These are phyloP conservation scores for Talaromyces sp. DNA, from an alignment of 2,329 filamentous ascomycete genomes.

Conservation along the genomic window DNA sequence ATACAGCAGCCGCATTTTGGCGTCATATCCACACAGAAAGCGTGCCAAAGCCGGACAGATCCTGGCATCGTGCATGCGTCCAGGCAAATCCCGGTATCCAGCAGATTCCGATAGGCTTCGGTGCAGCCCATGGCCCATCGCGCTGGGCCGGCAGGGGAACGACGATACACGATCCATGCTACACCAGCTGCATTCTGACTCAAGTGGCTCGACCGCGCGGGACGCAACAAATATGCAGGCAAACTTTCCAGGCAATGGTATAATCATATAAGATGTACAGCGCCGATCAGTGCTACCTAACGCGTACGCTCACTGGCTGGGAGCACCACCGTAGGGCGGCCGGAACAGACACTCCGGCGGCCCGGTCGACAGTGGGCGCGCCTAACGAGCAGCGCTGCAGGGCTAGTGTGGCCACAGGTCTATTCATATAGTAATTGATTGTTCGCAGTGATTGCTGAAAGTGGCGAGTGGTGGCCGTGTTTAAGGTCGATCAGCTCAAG, in stretches of 20 bases:
- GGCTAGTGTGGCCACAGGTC: not conserved
- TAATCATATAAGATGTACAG: not conserved
- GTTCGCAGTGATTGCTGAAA: not conserved
- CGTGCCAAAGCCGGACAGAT: not conserved
- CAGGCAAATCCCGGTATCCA: not conserved
- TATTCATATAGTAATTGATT: no score
- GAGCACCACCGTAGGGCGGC: not conserved
- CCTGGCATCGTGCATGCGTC: not conserved
- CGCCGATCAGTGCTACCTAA: constrained; percentile 1
- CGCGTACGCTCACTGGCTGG: not conserved
- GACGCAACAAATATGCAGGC: not conserved
- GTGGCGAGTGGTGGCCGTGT: not conserved
- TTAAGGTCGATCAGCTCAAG: not conserved
- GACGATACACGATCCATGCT: not conserved
- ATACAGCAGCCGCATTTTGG: not conserved
- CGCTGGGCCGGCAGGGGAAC: not conserved
- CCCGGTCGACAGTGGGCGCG: not conserved
- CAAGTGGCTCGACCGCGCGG: not conserved
- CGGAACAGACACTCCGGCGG: not conserved
- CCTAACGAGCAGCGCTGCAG: not conserved
- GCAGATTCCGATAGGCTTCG: not conserved
- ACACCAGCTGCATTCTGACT: not conserved
- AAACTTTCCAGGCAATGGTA: not conserved
- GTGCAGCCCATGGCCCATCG: not conserved
- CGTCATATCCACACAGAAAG: not conserved